Percentiles rank a stretch among this genome's conserved stretches.
phyloP scores from a whole-genome alignment of 2,329 filamentous ascomycete species.

The Emmonsia crescens region DNA sequence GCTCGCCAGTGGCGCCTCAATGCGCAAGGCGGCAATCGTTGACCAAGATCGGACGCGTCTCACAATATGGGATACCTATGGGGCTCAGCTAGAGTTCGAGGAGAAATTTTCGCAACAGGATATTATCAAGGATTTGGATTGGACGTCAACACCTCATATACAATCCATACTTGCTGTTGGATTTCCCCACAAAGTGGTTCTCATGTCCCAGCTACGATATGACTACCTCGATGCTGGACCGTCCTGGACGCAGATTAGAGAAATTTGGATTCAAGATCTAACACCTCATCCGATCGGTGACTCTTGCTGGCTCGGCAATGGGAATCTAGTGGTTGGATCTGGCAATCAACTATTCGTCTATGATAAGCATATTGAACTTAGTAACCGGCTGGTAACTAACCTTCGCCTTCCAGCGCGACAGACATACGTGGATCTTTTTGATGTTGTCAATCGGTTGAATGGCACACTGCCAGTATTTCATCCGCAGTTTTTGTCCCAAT shows the following conservation, averaged over 20 bases:
- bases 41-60: conserved; percentile 61
- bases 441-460: conserved; percentile 73
- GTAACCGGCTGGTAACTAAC: conserved; percentile 48
- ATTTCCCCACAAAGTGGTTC: conserved; percentile 71
- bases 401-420: conserved; percentile 39
- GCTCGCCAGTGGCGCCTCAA: conserved; percentile 72
- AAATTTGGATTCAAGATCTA: conserved; percentile 68
- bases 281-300: conserved; percentile 88
- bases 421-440: conserved; percentile 59
- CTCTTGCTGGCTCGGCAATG: conserved; percentile 79
- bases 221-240: conserved; percentile 81
- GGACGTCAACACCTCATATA: conserved; percentile 82
- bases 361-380: conserved; percentile 60
- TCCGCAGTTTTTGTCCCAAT: conserved; percentile 80
- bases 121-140: conserved; percentile 75
- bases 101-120: conserved; percentile 63
- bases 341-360: conserved; percentile 87
- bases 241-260: conserved; percentile 77
- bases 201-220: conserved; percentile 80
- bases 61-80: conserved; percentile 84
- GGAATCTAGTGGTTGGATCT: conserved; percentile 74
- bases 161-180: conserved; percentile 88
- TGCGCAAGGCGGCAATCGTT: conserved; percentile 77
- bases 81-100: conserved; percentile 69
- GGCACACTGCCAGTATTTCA: conserved; percentile 84